A percentile compares a stretch with the other conserved stretches of the same genome.
Evolutionary conservation across 176 grass and related monocot genomes (phyloP).

Genomic region (maize (Zea mays)): Zm-B73-REFERENCE-NAM-5.0 NC_050100.1:97865501-97866000

Average conservation of each 20-base stretch:
- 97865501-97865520: slow-evolving; percentile 5
- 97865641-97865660: not conserved
- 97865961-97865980: not conserved
- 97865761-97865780: slow-evolving; percentile 15
- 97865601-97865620: not conserved
- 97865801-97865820: slow-evolving; percentile 82
- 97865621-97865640: slow-evolving; percentile 6
- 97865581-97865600: not conserved
- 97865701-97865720: slow-evolving; percentile 15
- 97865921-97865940: slow-evolving; percentile 1
- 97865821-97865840: slow-evolving; percentile 97
- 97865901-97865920: not conserved
- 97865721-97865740: slow-evolving; percentile 9
- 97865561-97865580: not conserved
- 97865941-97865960: slow-evolving; percentile 4
- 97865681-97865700: slow-evolving; percentile 15
- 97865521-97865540: slow-evolving; percentile 1
- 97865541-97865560: not conserved
- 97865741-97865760: slow-evolving; percentile 9
- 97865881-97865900: slow-evolving; percentile 60
- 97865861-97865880: slow-evolving; percentile 96
- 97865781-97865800: slow-evolving; percentile 94
- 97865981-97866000: not conserved
- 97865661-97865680: not conserved
- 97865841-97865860: slow-evolving; percentile 97